Percentiles rank a stretch among this genome's conserved stretches.
Evolutionary conservation across 2,329 filamentous ascomycete species (phyloP).

Genomic region (Elsinoe perseae): DNA sequence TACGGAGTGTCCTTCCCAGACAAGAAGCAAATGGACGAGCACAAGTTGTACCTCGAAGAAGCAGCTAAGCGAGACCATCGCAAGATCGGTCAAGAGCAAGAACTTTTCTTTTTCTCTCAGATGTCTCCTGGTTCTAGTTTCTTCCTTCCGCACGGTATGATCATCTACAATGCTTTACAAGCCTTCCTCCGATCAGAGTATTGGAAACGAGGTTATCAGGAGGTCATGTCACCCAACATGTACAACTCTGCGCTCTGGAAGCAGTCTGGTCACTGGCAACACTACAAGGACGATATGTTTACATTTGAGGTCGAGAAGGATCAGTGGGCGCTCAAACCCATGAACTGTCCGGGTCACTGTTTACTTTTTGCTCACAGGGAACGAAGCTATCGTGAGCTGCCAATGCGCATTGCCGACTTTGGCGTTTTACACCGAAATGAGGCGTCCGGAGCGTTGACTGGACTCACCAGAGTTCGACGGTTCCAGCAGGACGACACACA

Average conservation of each 20-base stretch:
- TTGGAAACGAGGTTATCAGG: slow-evolving; percentile 85
- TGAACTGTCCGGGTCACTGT: slow-evolving; percentile 97
- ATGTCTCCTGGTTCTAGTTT: slow-evolving; percentile 89
- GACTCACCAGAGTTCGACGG: slow-evolving; percentile 82
- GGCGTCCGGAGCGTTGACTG: slow-evolving; percentile 81
- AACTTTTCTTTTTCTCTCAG: slow-evolving; percentile 95
- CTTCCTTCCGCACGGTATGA: slow-evolving; percentile 84
- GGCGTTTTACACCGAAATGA: slow-evolving; percentile 94
- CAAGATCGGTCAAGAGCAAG: slow-evolving; percentile 88
- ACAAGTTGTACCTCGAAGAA: slow-evolving; percentile 92
- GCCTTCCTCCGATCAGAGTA: slow-evolving; percentile 79
- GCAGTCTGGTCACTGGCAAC: slow-evolving; percentile 86
- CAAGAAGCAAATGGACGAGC: slow-evolving; percentile 88
- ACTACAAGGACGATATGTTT: slow-evolving; percentile 95
- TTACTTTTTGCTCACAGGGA: slow-evolving; percentile 77
- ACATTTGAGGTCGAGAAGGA: slow-evolving; percentile 78
- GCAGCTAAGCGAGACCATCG: slow-evolving; percentile 96
- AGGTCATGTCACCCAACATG: slow-evolving; percentile 95
- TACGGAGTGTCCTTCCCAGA: slow-evolving; percentile 96
- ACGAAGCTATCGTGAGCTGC: slow-evolving; percentile 81
- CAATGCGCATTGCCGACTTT: slow-evolving; percentile 89
- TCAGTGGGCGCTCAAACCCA: slow-evolving; percentile 80
- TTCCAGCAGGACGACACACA: slow-evolving; percentile 97
- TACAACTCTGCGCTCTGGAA: slow-evolving; percentile 92
- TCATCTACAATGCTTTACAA: slow-evolving; percentile 86